Percentiles rank a stretch among this genome's conserved stretches.
These are phyloP conservation scores for Erodium moschatum DNA, from an alignment of 441 rosid species.

Conservation along the genomic window DNA sequence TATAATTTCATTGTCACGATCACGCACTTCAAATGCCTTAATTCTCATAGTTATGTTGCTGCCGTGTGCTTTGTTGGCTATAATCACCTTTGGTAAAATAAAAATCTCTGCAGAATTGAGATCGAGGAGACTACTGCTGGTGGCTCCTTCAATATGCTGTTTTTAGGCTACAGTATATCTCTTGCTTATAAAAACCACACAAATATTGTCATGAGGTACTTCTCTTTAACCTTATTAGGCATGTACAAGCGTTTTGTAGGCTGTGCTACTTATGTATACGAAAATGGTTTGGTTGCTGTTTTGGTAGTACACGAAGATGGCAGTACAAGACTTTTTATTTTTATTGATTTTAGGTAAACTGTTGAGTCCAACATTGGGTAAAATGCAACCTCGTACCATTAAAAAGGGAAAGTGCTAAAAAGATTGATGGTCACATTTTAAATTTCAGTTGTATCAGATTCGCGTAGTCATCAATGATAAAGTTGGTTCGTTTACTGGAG, in stretches of 20 bases:
- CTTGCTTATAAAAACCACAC: conserved; percentile 85
- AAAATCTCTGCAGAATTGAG: conserved; percentile 48
- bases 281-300: background rate
- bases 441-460: background rate
- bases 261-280: background rate
- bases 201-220: conserved; percentile 75
- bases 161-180: conserved; percentile 75
- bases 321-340: background rate
- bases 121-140: conserved; percentile 70
- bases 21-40: background rate
- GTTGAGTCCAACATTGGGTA: background rate
- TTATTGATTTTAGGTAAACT: background rate
- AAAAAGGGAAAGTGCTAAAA: background rate
- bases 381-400: background rate
- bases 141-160: conserved; percentile 90
- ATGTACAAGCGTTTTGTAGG: background rate
- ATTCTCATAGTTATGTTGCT: conserved; percentile 5
- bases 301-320: background rate
- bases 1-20: background rate
- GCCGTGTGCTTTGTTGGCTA: conserved; percentile 6
- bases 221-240: conserved; percentile 4
- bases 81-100: background rate
- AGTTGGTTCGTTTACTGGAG: background rate
- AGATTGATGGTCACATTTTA: background rate
- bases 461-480: background rate